phyloP scores from a whole-genome alignment of 352 stramenopile species.

The Phytophthora pinifolia region DNA sequence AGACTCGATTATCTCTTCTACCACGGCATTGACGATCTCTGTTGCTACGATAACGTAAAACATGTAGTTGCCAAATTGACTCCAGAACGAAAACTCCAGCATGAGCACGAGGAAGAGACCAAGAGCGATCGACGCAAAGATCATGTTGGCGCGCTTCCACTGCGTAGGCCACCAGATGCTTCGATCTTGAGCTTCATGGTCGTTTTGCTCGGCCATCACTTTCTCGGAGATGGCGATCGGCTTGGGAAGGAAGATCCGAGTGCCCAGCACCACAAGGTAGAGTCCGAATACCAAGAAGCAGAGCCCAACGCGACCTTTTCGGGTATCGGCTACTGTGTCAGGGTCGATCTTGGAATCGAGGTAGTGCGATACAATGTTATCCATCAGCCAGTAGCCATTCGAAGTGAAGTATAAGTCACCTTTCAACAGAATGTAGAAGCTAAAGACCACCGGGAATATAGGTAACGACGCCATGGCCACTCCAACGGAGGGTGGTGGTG shows the following conservation, averaged over 20 bases:
- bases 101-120: conserved; percentile 93
- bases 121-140: conserved; percentile 92
- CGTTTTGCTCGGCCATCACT: conserved; percentile 83
- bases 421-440: conserved; percentile 74
- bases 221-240: conserved; percentile 89
- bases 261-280: conserved; percentile 81
- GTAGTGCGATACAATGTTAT: conserved; percentile 87
- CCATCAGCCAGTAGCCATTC: conserved; percentile 74
- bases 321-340: conserved; percentile 52
- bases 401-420: conserved; percentile 44
- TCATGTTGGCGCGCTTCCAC: conserved; percentile 96
- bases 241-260: conserved; percentile 93
- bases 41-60: conserved; percentile 96
- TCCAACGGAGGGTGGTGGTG: conserved; percentile 84
- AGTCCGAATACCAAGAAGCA: conserved; percentile 92
- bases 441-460: conserved; percentile 68
- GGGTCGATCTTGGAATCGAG: conserved; percentile 85
- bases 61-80: conserved; percentile 93
- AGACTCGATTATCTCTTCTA: conserved; percentile 90
- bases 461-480: conserved; percentile 89
- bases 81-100: conserved; percentile 97
- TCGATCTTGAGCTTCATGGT: conserved; percentile 58
- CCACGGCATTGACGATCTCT: conserved; percentile 87
- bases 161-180: conserved; percentile 90
- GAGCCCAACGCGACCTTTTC: conserved; percentile 90